Conservation (phyloP, 1,139 yeast species). For the Saccharomyces hybrid region DNA sequence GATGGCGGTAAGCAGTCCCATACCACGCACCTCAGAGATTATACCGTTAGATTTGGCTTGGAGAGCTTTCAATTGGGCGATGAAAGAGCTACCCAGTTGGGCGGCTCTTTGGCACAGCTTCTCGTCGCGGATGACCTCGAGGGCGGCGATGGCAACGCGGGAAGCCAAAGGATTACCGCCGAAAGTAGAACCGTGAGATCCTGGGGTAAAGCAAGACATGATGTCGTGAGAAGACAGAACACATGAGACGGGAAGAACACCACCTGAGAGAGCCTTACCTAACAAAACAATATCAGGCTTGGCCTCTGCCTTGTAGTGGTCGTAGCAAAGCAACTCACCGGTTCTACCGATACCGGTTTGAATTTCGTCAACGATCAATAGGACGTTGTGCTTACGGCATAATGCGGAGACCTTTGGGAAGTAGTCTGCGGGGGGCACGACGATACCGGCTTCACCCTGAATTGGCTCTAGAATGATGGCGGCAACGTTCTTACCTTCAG, state of each 20-base stretch:
- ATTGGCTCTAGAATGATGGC: conserved; percentile 92
- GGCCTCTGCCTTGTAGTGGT: conserved; percentile 65
- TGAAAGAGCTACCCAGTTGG: conserved; percentile 62
- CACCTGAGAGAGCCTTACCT: conserved; percentile 95
- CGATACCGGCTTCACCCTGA: conserved; percentile 98
- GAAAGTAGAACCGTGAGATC: conserved; percentile 95
- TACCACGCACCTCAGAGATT: conserved; percentile 86
- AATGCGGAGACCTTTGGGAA: conserved; percentile 62
- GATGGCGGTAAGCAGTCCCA: conserved; percentile 82
- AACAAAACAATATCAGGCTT: conserved; percentile 79
- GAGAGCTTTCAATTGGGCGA: conserved; percentile 56
- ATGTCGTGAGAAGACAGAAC: conserved; percentile 82
- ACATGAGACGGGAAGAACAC: conserved; percentile 87
- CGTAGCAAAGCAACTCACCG: conserved; percentile 86
- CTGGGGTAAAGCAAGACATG: conserved; percentile 87
- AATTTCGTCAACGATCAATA: conserved; percentile 91
- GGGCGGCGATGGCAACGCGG: conserved; percentile 89
- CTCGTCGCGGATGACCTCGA: conserved; percentile 84
- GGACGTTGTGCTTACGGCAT: conserved; percentile 75
- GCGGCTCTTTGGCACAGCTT: conserved; percentile 72
- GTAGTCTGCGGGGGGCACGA: conserved; percentile 83
- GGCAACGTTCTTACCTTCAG: conserved; percentile 83
- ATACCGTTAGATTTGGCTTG: conserved; percentile 58
- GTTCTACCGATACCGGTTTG: conserved; percentile 98
- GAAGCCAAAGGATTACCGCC: conserved; percentile 98